Base-by-base conservation (phyloP, 345 rosid species). In the Physaria fendleri region DNA sequence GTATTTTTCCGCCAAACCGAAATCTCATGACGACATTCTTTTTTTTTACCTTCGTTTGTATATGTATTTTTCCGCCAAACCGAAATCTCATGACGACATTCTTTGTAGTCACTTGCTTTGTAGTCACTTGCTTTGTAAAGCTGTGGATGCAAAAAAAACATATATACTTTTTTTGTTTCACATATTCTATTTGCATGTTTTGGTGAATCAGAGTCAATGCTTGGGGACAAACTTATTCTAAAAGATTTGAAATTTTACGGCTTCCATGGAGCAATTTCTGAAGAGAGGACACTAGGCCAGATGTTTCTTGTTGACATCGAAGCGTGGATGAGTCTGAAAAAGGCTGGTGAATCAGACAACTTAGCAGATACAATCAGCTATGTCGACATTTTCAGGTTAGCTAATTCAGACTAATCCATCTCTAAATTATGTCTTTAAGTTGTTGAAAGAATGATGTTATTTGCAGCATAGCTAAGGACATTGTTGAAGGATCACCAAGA, bases 241-340 rank as follows among this genome's bases (percentile, higher is more conserved):
- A 81, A 85, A 72, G 99, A 95, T 2, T 63, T 92, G 74, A 83
- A 73, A 67, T 89, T 88, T 54, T 95, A 92, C 25, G 95, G 94
- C 11, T 78, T 70, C 74, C 99, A 93, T 63, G 97, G 95, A 39
- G 99, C 80, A 46, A 80, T 86, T 65, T 21, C 75, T 5, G 97
- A 86, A 75, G 97, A 89, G 60, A 75, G 57, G 67, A 74, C 54
- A 18, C 64, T 88, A 4, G 98, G 97, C 4, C 99, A 84, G 80
- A 84, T 84, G 82, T 92, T 92, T 72, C 27, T 88, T 66, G 38
- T 93, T 2, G 99, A 93, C 67, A 77, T 86, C 6, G 99, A 93
- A 71, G 97, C 99, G 18, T 93, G 94, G 91, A 73, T 82, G 88
- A 91, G 88, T 82, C 89, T 86, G 27, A 73, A 60, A 33, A 18